Evolutionary conservation across 2,329 filamentous ascomycete species (phyloP).

Genomic region (Lecanosticta acicola): DNA sequence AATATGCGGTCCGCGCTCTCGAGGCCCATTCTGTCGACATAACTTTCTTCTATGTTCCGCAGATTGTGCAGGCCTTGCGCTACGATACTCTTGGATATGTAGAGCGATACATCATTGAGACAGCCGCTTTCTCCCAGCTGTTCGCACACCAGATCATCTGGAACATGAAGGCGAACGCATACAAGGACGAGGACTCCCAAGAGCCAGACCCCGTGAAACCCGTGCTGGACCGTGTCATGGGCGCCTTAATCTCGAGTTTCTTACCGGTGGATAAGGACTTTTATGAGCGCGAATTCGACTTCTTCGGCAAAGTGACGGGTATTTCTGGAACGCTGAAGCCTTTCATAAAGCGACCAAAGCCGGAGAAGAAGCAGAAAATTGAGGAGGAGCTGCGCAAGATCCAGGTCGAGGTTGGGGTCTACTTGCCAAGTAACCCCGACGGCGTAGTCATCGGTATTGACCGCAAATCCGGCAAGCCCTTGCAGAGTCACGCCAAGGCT

Average conservation of each 20-base stretch:
- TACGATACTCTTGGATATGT: slow-evolving; percentile 94
- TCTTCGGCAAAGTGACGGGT: slow-evolving; percentile 93
- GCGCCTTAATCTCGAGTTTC: slow-evolving; percentile 76
- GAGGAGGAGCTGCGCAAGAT: slow-evolving; percentile 97
- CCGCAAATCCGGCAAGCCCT: slow-evolving; percentile 90
- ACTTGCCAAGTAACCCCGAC: slow-evolving; percentile 93
- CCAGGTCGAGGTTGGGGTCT: slow-evolving; percentile 93
- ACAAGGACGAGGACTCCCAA: slow-evolving; percentile 89
- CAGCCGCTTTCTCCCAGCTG: slow-evolving; percentile 92
- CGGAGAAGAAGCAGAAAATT: slow-evolving; percentile 98
- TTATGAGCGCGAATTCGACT: slow-evolving; percentile 92
- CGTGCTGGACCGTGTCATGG: slow-evolving; percentile 83
- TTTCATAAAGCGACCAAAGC: slow-evolving; percentile 83
- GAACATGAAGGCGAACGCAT: slow-evolving; percentile 99
- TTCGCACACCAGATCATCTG: slow-evolving; percentile 99
- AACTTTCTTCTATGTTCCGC: slow-evolving; percentile 97
- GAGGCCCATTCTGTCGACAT: slow-evolving; percentile 95
- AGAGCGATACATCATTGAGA: slow-evolving; percentile 93
- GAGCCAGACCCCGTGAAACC: slow-evolving; percentile 92
- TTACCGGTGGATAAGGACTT: slow-evolving; percentile 72
- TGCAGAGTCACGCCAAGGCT: slow-evolving; percentile 96
- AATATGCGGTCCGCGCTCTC: slow-evolving; percentile 92
- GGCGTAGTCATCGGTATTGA: slow-evolving; percentile 97
- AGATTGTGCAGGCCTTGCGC: slow-evolving; percentile 90
- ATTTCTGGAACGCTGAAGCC: slow-evolving; percentile 96